These are phyloP conservation scores for Carex littledalei DNA, from an alignment of 176 grass and related monocot genomes.

Conservation along the genomic window DNA sequence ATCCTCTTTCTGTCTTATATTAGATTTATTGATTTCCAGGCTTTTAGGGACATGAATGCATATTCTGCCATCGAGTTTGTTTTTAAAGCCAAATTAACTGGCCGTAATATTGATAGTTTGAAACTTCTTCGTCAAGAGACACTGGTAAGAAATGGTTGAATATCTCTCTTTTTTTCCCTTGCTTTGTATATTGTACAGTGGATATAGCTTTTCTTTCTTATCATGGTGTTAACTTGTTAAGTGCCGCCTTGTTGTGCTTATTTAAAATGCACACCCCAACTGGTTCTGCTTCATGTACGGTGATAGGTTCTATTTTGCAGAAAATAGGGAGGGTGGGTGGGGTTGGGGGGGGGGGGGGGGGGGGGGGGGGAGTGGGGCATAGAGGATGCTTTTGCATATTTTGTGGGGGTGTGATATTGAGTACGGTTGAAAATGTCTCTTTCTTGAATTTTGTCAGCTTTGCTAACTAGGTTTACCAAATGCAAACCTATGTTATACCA, in stretches of 20 bases:
- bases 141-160: slow-evolving; percentile 39
- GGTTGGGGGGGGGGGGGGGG: too few relatives aligned
- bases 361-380: too few relatives aligned
- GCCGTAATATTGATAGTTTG: slow-evolving; percentile 37
- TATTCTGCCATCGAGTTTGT: slow-evolving; percentile 60
- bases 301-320: not conserved
- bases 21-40: slow-evolving; percentile 39
- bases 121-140: slow-evolving; percentile 46
- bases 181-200: not conserved
- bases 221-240: not conserved
- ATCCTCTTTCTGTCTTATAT: not conserved
- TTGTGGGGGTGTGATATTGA: not conserved
- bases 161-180: not conserved
- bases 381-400: not conserved
- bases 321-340: not conserved
- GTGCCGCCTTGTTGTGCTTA: not conserved
- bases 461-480: not conserved
- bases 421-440: not conserved
- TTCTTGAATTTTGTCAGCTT: not conserved
- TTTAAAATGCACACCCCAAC: not conserved
- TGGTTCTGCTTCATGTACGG: not conserved
- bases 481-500: slow-evolving; percentile 27
- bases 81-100: slow-evolving; percentile 49
- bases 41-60: slow-evolving; percentile 60
- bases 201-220: not conserved